Evolutionary conservation across 306 rosid genomes (phyloP).

Genomic region (Prunus mongolica): DNA sequence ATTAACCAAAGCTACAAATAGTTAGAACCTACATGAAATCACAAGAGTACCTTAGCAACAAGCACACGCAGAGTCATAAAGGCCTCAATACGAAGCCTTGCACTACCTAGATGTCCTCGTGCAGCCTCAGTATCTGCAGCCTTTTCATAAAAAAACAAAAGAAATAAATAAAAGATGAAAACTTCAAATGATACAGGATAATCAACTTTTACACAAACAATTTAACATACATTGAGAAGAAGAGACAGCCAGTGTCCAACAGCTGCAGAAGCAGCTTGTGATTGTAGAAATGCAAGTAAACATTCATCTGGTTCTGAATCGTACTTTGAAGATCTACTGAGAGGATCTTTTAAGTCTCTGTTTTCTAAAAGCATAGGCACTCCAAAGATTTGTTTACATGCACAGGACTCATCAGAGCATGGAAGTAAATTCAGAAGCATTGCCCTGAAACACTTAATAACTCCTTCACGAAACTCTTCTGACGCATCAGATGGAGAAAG

Average conservation of each 20-base stretch:
- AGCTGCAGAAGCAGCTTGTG: slow-evolving; percentile 76
- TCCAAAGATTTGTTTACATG: slow-evolving; percentile 53
- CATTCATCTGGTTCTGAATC: slow-evolving; percentile 62
- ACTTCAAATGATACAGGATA: not conserved
- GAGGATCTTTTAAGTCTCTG: slow-evolving; percentile 24
- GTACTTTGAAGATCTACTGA: slow-evolving; percentile 25
- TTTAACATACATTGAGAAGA: slow-evolving; percentile 69
- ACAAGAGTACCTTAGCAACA: slow-evolving; percentile 70
- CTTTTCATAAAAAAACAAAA: slow-evolving; percentile 43
- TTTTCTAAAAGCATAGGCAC: slow-evolving; percentile 54
- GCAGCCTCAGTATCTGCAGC: slow-evolving; percentile 85
- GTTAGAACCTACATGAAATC: not conserved
- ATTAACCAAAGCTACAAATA: not conserved
- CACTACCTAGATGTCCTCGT: slow-evolving; percentile 84
- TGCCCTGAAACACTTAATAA: slow-evolving; percentile 69
- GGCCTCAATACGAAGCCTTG: slow-evolving; percentile 73
- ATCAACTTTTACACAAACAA: slow-evolving; percentile 14
- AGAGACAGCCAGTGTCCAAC: slow-evolving; percentile 96
- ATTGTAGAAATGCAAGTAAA: slow-evolving; percentile 68
- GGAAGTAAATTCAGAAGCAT: slow-evolving; percentile 58
- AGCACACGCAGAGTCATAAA: slow-evolving; percentile 69
- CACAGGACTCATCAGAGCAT: slow-evolving; percentile 57
- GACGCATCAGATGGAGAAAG: slow-evolving; percentile 87
- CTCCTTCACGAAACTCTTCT: slow-evolving; percentile 96
- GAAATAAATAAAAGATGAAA: slow-evolving; percentile 13